A percentile compares a stretch with the other conserved stretches of the same genome.
phyloP scores from a whole-genome alignment of 495 filamentous ascomycete species.

The Copromyces sp. region DNA sequence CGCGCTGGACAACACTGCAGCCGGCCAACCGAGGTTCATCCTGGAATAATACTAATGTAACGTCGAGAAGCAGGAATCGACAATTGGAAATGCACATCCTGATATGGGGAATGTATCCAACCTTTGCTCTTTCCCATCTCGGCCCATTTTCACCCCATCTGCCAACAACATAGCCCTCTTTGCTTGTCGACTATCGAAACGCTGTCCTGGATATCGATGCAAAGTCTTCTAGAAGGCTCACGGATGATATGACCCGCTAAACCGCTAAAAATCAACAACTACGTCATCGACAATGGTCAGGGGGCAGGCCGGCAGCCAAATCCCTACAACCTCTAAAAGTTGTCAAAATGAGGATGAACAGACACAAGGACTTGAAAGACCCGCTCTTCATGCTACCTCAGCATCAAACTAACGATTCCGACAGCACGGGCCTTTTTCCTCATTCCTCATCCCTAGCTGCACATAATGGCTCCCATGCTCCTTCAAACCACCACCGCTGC shows the following conservation, averaged over 20 bases:
- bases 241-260: not conserved
- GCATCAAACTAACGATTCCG: conserved; percentile 9
- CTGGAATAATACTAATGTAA: not conserved
- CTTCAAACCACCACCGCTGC: not conserved
- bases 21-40: not conserved
- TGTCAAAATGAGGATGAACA: conserved; percentile 4
- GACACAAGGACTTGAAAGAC: not conserved
- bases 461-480: not conserved
- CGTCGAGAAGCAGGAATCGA: not conserved
- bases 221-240: not conserved
- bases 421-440: conserved; percentile 3
- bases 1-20: too few species aligned
- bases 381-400: not conserved
- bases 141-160: not conserved
- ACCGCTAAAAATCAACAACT: not conserved
- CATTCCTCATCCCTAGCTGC: not conserved
- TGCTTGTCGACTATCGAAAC: not conserved
- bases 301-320: not conserved
- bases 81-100: conserved; percentile 1
- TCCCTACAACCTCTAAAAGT: not conserved
- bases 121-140: not conserved
- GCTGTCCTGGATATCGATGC: not conserved
- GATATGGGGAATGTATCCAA: not conserved
- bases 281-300: not conserved
- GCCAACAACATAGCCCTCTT: not conserved